These are phyloP conservation scores for Artomyces pyxidatus DNA, from an alignment of 768 basidiomycete species.

Conservation along the genomic window DNA sequence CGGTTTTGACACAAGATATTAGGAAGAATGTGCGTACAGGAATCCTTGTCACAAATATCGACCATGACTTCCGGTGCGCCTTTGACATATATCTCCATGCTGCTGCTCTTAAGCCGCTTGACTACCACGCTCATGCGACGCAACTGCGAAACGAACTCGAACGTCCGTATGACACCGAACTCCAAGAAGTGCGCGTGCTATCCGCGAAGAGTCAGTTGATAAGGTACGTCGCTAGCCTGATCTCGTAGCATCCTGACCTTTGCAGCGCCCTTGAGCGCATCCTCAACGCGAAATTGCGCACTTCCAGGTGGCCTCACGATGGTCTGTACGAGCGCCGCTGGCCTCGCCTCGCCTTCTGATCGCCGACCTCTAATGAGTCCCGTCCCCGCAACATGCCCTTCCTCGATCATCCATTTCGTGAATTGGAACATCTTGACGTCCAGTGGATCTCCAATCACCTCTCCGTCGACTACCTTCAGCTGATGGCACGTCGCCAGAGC, in stretches of 20 bases:
- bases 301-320: slow-evolving; percentile 96
- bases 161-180: slow-evolving; percentile 90
- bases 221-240: slow-evolving; percentile 5
- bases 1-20: not conserved
- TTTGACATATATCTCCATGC: slow-evolving; percentile 98
- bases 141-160: slow-evolving; percentile 91
- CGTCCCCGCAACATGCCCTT: slow-evolving; percentile 68
- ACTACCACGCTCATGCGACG: slow-evolving; percentile 97
- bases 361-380: slow-evolving; percentile 61
- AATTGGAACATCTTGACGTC: slow-evolving; percentile 99
- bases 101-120: slow-evolving; percentile 85
- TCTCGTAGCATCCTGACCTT: slow-evolving; percentile 48
- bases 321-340: slow-evolving; percentile 88
- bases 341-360: slow-evolving; percentile 42
- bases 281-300: slow-evolving; percentile 82
- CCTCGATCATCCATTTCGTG: slow-evolving; percentile 93
- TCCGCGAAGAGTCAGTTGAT: slow-evolving; percentile 3
- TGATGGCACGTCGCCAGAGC: slow-evolving; percentile 96
- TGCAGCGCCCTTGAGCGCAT: slow-evolving; percentile 78
- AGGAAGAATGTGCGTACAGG: slow-evolving; percentile 53
- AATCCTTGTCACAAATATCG: slow-evolving; percentile 86
- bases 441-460: slow-evolving; percentile 90
- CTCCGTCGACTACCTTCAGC: slow-evolving; percentile 80
- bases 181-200: slow-evolving; percentile 97
- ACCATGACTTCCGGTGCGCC: slow-evolving; percentile 99